Evolutionary conservation across 805 yeast species (phyloP).

Genomic region (Candida parachauliodes): DNA sequence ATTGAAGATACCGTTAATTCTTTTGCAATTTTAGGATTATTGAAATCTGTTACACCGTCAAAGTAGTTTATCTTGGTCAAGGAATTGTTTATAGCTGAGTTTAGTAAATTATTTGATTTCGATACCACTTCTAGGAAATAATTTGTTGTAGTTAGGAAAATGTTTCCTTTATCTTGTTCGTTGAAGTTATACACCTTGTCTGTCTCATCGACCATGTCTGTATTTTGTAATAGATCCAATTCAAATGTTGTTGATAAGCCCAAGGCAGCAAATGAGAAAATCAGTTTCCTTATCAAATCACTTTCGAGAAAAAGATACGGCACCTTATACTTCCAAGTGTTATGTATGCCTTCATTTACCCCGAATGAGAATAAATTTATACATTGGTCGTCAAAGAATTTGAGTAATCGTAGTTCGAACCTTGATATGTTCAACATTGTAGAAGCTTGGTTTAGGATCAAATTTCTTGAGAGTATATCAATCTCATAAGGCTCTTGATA

Average conservation of each 20-base stretch:
- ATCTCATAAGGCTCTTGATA: neutral
- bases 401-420: constrained; percentile 12
- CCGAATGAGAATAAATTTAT: constrained; percentile 24
- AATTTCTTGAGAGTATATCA: constrained; percentile 6
- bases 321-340: constrained; percentile 23
- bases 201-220: constrained; percentile 26
- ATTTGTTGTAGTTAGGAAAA: constrained; percentile 5
- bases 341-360: constrained; percentile 16
- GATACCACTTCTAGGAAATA: constrained; percentile 5
- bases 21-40: constrained; percentile 7
- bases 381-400: constrained; percentile 28
- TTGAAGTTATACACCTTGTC: constrained; percentile 1
- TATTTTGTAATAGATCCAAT: neutral
- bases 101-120: neutral
- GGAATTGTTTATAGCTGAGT: too few relatives aligned
- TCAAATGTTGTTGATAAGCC: constrained; percentile 7
- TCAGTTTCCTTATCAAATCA: constrained; percentile 22
- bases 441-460: constrained; percentile 16
- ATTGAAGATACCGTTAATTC: constrained; percentile 19
- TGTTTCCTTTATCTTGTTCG: neutral
- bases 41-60: neutral
- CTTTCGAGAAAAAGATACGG: constrained; percentile 23
- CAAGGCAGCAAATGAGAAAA: constrained; percentile 20
- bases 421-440: constrained; percentile 13
- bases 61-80: too few relatives aligned